These are phyloP conservation scores for Fusarium penzigii DNA, from an alignment of 2,329 filamentous ascomycete species.

Conservation along the genomic window DNA sequence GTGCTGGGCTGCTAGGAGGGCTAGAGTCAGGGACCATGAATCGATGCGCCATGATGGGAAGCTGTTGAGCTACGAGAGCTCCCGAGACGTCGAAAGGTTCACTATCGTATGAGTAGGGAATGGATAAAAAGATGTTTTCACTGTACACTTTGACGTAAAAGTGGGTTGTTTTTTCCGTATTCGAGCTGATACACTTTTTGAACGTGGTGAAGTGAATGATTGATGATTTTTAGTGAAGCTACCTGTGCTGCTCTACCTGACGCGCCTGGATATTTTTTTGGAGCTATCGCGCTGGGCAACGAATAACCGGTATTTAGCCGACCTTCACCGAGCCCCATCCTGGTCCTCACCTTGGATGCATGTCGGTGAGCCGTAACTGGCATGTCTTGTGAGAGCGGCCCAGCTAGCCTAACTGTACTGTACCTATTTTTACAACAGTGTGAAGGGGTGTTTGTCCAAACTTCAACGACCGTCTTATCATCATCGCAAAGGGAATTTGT, in stretches of 20 bases:
- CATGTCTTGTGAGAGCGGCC: not conserved
- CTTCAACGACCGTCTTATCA: too few species aligned
- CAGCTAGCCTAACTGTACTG: not conserved
- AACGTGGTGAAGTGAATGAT: constrained; percentile 12
- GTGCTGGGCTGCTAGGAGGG: constrained; percentile 44
- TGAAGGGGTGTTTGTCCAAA: too few species aligned
- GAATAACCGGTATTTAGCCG: constrained; percentile 26
- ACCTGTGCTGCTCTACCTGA: constrained; percentile 15
- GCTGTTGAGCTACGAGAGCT: constrained; percentile 19
- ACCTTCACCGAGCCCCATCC: constrained; percentile 1
- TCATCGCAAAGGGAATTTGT: too few species aligned
- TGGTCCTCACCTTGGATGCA: not conserved
- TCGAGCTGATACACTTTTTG: not conserved
- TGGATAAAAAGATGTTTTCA: not conserved
- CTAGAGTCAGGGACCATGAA: constrained; percentile 47
- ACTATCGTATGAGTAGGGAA: constrained; percentile 11
- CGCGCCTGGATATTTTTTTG: constrained; percentile 31
- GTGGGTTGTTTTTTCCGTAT: constrained; percentile 12
- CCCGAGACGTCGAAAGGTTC: constrained; percentile 10
- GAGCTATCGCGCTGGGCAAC: constrained; percentile 31
- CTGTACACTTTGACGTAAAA: constrained; percentile 6
- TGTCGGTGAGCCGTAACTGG: not conserved
- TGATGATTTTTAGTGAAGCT: constrained; percentile 19
- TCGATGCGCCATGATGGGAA: constrained; percentile 40
- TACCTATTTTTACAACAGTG: too few species aligned